These are phyloP conservation scores for Aspergillus neoniger DNA, from an alignment of 2,329 filamentous ascomycete species.

Conservation along the genomic window DNA sequence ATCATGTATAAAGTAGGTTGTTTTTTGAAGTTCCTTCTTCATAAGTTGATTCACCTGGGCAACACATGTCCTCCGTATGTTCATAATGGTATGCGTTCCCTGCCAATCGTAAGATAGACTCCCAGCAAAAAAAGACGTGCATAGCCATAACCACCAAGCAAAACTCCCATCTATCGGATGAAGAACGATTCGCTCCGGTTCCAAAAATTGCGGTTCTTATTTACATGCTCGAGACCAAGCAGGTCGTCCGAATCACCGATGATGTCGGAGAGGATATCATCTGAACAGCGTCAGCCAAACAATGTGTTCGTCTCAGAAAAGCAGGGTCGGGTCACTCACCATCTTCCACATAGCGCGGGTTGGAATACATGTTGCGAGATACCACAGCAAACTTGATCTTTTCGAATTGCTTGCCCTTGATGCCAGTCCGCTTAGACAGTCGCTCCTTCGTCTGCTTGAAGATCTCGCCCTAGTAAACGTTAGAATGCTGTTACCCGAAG, in stretches of 20 bases:
- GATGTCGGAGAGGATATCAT: conserved; percentile 50
- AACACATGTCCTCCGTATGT: conserved; percentile 8
- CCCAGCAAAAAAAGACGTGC: conserved; percentile 1
- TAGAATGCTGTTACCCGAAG: background rate
- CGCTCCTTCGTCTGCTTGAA: conserved; percentile 93
- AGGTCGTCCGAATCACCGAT: conserved; percentile 81
- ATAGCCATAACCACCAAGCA: conserved; percentile 2
- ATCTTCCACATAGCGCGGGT: conserved; percentile 80
- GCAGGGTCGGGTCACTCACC: conserved; percentile 59
- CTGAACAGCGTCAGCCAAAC: conserved; percentile 29
- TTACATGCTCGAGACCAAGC: conserved; percentile 67
- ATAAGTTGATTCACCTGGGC: conserved; percentile 3
- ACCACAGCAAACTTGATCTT: conserved; percentile 96
- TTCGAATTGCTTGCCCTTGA: conserved; percentile 97
- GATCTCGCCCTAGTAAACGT: conserved; percentile 65
- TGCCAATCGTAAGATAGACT: conserved; percentile 6
- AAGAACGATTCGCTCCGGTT: conserved; percentile 64
- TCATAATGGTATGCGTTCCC: conserved; percentile 8
- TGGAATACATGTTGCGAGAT: conserved; percentile 68
- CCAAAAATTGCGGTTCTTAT: conserved; percentile 62
- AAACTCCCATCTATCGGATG: conserved; percentile 52
- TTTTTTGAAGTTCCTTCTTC: conserved; percentile 6
- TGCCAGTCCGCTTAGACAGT: conserved; percentile 85
- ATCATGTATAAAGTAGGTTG: conserved; percentile 4
- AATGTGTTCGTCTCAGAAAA: background rate